Conservation (phyloP, 1,139 yeast genomes). For the Candida tunisiensis region DNA sequence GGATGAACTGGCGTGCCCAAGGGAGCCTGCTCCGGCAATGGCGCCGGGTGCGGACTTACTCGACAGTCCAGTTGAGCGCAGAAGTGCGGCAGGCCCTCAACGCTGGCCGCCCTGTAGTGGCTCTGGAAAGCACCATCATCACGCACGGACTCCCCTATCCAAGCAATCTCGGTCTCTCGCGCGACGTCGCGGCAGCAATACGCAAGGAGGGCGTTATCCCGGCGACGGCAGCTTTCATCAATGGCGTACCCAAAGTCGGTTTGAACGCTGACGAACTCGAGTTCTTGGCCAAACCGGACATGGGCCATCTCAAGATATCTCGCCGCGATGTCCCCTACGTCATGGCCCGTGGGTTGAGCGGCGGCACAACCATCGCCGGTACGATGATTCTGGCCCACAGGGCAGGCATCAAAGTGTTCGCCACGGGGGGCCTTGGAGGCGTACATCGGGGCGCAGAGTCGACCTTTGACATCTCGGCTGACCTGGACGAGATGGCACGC, state of each 20-base stretch:
- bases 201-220: constrained; percentile 58
- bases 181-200: constrained; percentile 42
- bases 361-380: constrained; percentile 85
- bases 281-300: constrained; percentile 16
- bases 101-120: constrained; percentile 47
- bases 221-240: constrained; percentile 68
- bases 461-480: constrained; percentile 77
- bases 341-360: constrained; percentile 36
- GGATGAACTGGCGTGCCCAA: too few species aligned
- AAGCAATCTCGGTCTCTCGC: constrained; percentile 56
- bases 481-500: constrained; percentile 64
- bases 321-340: constrained; percentile 68
- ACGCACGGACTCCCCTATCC: constrained; percentile 88
- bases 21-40: too few species aligned
- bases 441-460: constrained; percentile 67
- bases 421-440: constrained; percentile 91
- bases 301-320: constrained; percentile 38
- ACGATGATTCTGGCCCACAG: constrained; percentile 67
- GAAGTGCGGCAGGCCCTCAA: constrained; percentile 47
- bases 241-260: constrained; percentile 63
- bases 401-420: constrained; percentile 74
- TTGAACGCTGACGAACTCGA: constrained; percentile 30
- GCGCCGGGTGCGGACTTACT: too few species aligned
- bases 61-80: too few species aligned
- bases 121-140: constrained; percentile 74